Base-by-base conservation (phyloP, 2,329 filamentous ascomycete species). In the Lecanicillium sp. region DNA sequence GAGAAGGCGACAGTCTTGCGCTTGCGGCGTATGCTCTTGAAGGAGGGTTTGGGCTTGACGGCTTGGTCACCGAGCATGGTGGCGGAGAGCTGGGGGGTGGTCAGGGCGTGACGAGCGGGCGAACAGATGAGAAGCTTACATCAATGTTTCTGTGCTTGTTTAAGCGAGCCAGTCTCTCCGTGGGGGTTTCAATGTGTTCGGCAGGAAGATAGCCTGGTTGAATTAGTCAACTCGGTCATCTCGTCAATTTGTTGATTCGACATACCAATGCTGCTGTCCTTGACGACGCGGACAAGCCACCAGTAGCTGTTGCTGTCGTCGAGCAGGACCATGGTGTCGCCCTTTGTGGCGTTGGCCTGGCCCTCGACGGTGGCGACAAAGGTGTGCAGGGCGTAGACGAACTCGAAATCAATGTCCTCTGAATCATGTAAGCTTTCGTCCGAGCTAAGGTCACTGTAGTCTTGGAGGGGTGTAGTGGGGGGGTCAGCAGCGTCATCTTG, bases 381-480 rank as follows among this genome's bases (percentile, higher is more conserved):
- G 2, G 91, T 98, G 66, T 97, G 93, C 50, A 98, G 75, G 23
- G 93, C 93, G 71, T 98, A 98, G 52, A 98, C 93, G 70, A 97
- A 97, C 66, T 97, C 91, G 73, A 98, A 97, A 76, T 98, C 93
- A 69, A 98, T 98, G 62, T 98, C 93, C 79, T 98, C 93, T 97
- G 75, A 67, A 68, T 84, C 77, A 77, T 81, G 86, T 95, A 90
- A 95, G 89, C 84, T 85, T 73, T 87, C 79, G 70, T 78, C 78
- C 66, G 77, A 90, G 51, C 82, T 84, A 58, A 79, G 82, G 65
- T 87, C 81, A 74, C 86, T 67, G 67, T 80, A 86, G 68, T 75
- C 74, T 51, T 75, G 63, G 61, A 86, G 74, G 64, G 74, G 64
- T 67, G 61, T 59, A 53, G 66, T 73, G 74, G 74, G 66, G 61